Evolutionary conservation across 1,284 basidiomycete genomes (phyloP).

Genomic region (Boletus smithii): DNA sequence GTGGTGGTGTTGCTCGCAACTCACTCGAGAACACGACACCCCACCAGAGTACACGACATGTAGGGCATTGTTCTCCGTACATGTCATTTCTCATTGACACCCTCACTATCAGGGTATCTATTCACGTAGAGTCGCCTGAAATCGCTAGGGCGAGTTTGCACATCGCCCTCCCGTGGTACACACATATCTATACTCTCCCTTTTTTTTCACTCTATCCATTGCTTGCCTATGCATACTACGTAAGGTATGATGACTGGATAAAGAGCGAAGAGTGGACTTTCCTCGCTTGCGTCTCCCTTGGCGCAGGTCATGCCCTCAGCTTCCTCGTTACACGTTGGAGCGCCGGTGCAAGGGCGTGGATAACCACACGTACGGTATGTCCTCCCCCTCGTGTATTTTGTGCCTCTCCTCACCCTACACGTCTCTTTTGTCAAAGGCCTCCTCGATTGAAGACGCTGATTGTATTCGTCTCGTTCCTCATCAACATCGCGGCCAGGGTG

Average conservation of each 20-base stretch:
- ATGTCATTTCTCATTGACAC: background rate
- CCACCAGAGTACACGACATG: conserved; percentile 19
- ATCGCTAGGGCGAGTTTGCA: conserved; percentile 82
- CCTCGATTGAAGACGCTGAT: conserved; percentile 69
- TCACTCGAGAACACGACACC: too few species aligned
- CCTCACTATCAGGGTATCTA: conserved; percentile 25
- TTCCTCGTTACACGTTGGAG: conserved; percentile 94
- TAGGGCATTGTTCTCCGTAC: background rate
- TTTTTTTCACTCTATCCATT: conserved; percentile 87
- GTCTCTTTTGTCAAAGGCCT: conserved; percentile 48
- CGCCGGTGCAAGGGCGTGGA: conserved; percentile 71
- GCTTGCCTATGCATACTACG: conserved; percentile 87
- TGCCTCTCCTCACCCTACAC: background rate
- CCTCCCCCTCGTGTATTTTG: background rate
- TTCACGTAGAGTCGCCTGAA: conserved; percentile 80
- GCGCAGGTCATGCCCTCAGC: conserved; percentile 86
- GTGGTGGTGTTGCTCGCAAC: too few species aligned
- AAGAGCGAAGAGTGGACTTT: conserved; percentile 97
- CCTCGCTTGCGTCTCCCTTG: conserved; percentile 82
- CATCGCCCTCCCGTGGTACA: conserved; percentile 72
- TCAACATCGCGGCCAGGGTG: conserved; percentile 85
- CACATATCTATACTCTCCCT: conserved; percentile 81
- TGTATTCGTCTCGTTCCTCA: conserved; percentile 84
- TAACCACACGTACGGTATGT: conserved; percentile 69
- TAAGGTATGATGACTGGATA: conserved; percentile 89